These are phyloP conservation scores for Lithohypha guttulata DNA, from an alignment of 2,329 filamentous ascomycete genomes.

Conservation along the genomic window DNA sequence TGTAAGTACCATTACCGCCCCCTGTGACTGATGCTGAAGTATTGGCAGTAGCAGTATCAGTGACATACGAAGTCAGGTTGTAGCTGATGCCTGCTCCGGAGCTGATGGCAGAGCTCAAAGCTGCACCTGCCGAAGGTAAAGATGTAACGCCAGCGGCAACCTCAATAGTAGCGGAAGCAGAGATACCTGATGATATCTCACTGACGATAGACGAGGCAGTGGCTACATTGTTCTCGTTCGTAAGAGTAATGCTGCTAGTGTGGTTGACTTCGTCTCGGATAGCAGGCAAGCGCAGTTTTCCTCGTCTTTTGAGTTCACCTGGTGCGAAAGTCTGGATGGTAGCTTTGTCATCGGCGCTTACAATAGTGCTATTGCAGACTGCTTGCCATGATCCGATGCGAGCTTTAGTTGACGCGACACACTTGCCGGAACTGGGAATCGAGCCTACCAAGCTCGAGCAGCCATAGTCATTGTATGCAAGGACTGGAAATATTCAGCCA, in stretches of 20 bases:
- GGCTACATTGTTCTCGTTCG: not conserved
- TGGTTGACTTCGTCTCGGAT: not conserved
- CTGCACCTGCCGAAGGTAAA: conserved; percentile 3
- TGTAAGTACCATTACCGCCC: not conserved
- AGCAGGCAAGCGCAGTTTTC: not conserved
- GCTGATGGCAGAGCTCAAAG: conserved; percentile 3
- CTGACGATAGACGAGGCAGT: conserved; percentile 2
- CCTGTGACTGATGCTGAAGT: not conserved
- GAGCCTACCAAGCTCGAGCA: conserved; percentile 3
- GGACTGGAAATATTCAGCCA: not conserved
- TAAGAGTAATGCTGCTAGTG: not conserved
- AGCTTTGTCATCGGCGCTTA: not conserved
- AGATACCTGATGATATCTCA: conserved; percentile 5
- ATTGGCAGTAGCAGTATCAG: not conserved
- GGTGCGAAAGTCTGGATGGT: not conserved
- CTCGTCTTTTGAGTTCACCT: conserved; percentile 5
- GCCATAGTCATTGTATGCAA: conserved; percentile 7
- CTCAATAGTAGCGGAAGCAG: not conserved
- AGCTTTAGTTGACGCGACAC: conserved; percentile 3
- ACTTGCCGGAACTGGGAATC: conserved; percentile 6
- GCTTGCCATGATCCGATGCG: conserved; percentile 8
- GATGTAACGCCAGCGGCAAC: not conserved
- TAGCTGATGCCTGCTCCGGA: not conserved
- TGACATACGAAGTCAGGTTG: conserved; percentile 5
- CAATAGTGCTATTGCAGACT: conserved; percentile 1